Conservation (phyloP, 2,329 filamentous ascomycete genomes). For the Fusarium coffeatum region DNA sequence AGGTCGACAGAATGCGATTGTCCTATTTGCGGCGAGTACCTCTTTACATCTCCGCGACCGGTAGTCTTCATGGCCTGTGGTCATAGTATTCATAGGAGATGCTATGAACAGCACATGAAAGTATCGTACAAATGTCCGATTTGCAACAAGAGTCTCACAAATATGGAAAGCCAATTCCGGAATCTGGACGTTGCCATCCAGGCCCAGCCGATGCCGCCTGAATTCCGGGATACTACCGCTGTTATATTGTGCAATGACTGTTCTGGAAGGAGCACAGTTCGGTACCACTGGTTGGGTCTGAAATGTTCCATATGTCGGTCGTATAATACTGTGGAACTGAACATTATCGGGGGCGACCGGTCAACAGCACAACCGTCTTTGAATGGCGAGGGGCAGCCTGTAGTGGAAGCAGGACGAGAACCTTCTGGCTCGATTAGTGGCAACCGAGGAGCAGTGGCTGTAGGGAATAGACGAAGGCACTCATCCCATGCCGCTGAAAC, state of each 20-base stretch:
- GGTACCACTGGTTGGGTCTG: conserved; percentile 93
- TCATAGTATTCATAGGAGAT: conserved; percentile 92
- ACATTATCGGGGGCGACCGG: conserved; percentile 63
- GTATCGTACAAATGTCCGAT: conserved; percentile 96
- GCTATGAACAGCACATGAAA: conserved; percentile 88
- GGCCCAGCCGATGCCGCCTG: conserved; percentile 89
- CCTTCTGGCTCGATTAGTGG: conserved; percentile 20
- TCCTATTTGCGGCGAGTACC: conserved; percentile 95
- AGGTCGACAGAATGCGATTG: conserved; percentile 94
- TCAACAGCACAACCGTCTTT: conserved; percentile 44
- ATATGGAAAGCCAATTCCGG: conserved; percentile 96
- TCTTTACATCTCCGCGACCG: conserved; percentile 89
- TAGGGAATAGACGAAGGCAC: conserved; percentile 52
- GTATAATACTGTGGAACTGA: conserved; percentile 76
- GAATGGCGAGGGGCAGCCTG: conserved; percentile 40
- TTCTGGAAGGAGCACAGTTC: conserved; percentile 83
- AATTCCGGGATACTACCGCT: conserved; percentile 82
- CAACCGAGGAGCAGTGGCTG: conserved; percentile 27
- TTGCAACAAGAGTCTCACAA: conserved; percentile 95
- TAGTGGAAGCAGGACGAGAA: conserved; percentile 22
- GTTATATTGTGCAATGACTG: conserved; percentile 96
- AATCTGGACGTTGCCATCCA: conserved; percentile 90
- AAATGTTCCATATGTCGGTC: conserved; percentile 83
- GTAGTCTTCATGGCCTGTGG: conserved; percentile 97
- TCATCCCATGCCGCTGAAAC: conserved; percentile 54